Evolutionary conservation across 2,329 filamentous ascomycete species (phyloP).

Genomic region (Ascochyta koolunga): DNA sequence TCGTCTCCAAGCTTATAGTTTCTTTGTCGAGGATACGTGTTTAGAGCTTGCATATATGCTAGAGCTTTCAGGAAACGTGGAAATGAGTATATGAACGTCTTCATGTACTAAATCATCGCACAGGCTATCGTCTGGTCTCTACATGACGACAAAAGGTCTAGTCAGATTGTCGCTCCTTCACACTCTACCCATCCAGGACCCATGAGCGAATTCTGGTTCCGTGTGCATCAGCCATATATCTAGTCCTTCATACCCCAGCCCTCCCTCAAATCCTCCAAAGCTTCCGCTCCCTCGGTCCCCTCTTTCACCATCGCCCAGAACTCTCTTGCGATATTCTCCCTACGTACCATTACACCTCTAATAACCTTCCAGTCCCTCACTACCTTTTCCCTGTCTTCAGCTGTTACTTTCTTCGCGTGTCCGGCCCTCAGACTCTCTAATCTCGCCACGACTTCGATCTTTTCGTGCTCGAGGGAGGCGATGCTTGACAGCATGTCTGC

Average conservation of each 20-base stretch:
- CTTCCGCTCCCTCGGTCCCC: slow-evolving; percentile 55
- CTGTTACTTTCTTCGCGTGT: slow-evolving; percentile 53
- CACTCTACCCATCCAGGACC: no score
- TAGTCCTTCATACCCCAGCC: slow-evolving; percentile 45
- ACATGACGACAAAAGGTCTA: no score
- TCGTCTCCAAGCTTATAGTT: no score
- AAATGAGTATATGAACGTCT: no score
- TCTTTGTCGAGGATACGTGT: no score
- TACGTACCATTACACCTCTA: slow-evolving; percentile 44
- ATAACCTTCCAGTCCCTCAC: slow-evolving; percentile 56
- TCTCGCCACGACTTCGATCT: slow-evolving; percentile 47
- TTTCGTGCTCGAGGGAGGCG: slow-evolving; percentile 53
- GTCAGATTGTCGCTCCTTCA: no score
- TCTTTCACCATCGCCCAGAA: slow-evolving; percentile 59
- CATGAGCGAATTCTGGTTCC: no score
- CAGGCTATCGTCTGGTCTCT: no score
- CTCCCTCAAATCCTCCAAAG: slow-evolving; percentile 58
- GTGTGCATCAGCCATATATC: not conserved
- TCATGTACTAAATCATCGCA: no score
- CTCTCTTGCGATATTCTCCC: slow-evolving; percentile 57
- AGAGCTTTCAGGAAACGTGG: no score
- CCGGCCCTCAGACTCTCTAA: slow-evolving; percentile 52
- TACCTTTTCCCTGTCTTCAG: slow-evolving; percentile 55
- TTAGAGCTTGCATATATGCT: no score
- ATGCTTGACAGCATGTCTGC: slow-evolving; percentile 56